These are phyloP conservation scores for Laetiporus sulphureus DNA, from an alignment of 1,284 basidiomycete species.

Conservation along the genomic window DNA sequence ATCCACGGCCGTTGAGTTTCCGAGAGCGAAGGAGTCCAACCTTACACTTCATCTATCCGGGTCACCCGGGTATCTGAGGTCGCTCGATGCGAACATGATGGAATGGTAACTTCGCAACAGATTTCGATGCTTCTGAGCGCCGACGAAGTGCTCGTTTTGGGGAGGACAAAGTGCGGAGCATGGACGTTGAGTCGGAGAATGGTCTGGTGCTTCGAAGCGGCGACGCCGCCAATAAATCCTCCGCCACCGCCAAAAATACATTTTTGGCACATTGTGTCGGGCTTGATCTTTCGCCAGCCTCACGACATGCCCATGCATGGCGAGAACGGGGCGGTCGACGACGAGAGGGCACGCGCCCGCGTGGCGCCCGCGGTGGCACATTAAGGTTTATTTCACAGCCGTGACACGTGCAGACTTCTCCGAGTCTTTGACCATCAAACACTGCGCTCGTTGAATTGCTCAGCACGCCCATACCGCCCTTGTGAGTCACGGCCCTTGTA, in stretches of 20 bases:
- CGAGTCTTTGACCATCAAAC: conserved; percentile 21
- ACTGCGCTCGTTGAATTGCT: conserved; percentile 11
- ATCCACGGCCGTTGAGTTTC: no score
- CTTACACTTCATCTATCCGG: no score
- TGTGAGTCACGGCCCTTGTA: conserved; percentile 4
- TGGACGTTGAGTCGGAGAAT: conserved; percentile 17
- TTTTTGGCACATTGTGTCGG: background rate
- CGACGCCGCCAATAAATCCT: background rate
- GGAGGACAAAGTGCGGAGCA: no score
- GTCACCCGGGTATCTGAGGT: no score
- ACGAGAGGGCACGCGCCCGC: conserved; percentile 9
- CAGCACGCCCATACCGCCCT: conserved; percentile 10
- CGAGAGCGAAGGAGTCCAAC: no score
- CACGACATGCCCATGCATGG: no score
- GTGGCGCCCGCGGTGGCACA: conserved; percentile 13
- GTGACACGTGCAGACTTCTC: conserved; percentile 19
- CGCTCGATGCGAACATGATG: no score
- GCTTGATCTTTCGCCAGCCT: background rate
- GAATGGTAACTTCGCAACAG: no score
- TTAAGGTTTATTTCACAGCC: conserved; percentile 12
- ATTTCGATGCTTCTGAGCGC: no score
- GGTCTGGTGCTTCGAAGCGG: background rate
- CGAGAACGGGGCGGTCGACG: conserved; percentile 7
- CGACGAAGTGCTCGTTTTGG: no score
- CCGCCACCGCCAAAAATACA: background rate